Evolutionary conservation across 164 flowering plant species (phyloP).

Genomic region (Magnolia changhungtana): DNA sequence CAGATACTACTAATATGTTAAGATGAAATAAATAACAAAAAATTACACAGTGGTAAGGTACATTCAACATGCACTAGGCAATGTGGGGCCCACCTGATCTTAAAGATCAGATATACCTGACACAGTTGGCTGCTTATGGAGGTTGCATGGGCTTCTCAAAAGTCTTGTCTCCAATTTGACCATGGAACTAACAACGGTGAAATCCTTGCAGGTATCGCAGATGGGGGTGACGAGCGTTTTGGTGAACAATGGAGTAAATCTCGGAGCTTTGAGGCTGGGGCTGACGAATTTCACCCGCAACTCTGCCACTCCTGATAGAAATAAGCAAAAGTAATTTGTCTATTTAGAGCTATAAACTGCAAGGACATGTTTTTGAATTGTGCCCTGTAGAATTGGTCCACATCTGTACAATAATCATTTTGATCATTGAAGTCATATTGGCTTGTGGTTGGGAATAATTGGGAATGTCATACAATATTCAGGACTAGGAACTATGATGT

Average conservation of each 20-base stretch:
- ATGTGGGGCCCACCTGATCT: no score
- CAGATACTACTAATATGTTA: background rate
- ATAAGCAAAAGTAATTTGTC: slow-evolving; percentile 11
- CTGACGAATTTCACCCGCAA: slow-evolving; percentile 49
- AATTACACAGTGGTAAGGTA: no score
- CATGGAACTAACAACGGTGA: background rate
- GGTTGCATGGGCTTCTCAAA: background rate
- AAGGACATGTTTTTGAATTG: background rate
- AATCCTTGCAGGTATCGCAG: slow-evolving; percentile 57
- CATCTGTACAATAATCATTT: background rate
- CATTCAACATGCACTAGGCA: no score
- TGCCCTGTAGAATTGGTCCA: no score
- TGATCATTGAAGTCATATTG: background rate
- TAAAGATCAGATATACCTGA: no score
- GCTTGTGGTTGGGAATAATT: background rate
- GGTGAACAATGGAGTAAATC: slow-evolving; percentile 69
- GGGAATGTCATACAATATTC: background rate
- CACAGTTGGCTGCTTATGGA: no score
- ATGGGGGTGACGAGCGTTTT: slow-evolving; percentile 90
- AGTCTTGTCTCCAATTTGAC: background rate
- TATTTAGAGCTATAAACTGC: background rate
- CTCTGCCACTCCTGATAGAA: slow-evolving; percentile 24
- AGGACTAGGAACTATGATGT: background rate
- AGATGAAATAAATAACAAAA: background rate
- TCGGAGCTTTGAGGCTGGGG: slow-evolving; percentile 71